A percentile compares a stretch with the other conserved stretches of the same genome.
Conservation (phyloP, 1,284 basidiomycete species). For the Austroboletus sp. region DNA sequence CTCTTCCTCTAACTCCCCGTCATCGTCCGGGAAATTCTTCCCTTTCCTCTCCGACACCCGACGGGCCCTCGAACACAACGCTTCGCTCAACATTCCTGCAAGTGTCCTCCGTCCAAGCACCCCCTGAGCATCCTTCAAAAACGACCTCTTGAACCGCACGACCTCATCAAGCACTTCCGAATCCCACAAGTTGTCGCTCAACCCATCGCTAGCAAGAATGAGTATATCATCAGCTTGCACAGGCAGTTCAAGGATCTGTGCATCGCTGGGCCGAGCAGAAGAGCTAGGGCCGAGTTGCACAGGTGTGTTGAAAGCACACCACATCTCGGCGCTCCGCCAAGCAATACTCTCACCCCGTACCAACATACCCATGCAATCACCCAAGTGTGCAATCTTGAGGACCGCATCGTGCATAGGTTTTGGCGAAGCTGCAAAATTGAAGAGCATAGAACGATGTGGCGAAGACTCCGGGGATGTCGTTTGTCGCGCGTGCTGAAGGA, state of each 20-base stretch:
- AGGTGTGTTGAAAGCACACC: conserved; percentile 91
- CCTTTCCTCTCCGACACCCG: conserved; percentile 47
- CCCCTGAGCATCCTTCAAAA: conserved; percentile 25
- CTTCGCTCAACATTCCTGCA: conserved; percentile 63
- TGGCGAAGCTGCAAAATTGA: conserved; percentile 15
- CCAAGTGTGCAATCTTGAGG: conserved; percentile 84
- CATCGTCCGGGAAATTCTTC: conserved; percentile 16
- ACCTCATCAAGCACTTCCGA: conserved; percentile 91
- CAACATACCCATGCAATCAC: conserved; percentile 86
- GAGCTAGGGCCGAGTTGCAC: conserved; percentile 79
- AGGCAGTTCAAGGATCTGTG: conserved; percentile 67
- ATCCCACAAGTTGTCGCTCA: conserved; percentile 93
- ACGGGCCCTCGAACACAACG: conserved; percentile 63
- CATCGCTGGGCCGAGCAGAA: conserved; percentile 65
- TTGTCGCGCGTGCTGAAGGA: conserved; percentile 47
- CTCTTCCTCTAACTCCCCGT: conserved; percentile 41
- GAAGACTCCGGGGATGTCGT: conserved; percentile 15
- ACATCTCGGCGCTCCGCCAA: conserved; percentile 91
- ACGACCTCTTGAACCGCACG: conserved; percentile 52
- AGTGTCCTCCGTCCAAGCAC: conserved; percentile 48
- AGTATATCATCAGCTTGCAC: conserved; percentile 85
- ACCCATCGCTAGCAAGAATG: conserved; percentile 83
- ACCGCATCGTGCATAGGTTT: conserved; percentile 51
- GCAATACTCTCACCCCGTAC: conserved; percentile 72
- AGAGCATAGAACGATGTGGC: conserved; percentile 21